Evolutionary conservation across 192 early-diverging fungal species (phyloP), one percentile per base, ranked within the genome.

Genomic region (Entomortierella chlamydospora): DNA sequence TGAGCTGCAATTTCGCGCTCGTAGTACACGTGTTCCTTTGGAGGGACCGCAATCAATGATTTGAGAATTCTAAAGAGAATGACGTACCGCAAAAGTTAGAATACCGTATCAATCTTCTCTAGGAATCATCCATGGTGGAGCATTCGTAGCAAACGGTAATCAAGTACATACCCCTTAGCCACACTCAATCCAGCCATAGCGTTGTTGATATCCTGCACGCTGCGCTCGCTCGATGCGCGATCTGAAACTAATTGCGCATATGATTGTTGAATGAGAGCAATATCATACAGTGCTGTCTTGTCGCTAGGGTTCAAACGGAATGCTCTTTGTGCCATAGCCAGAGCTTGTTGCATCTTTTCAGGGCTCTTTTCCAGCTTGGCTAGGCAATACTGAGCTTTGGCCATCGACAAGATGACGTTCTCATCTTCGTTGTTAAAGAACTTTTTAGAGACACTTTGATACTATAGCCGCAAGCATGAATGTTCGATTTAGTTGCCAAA

Each of bases 231-330:
- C 2, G 81, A 73, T 3, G 91, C 81, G 57, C 88, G 88, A 43
- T 96, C 94, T 41, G 92, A 90, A 52, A 94, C 87, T 15, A 95
- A 78, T 59, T 92, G 92, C 6, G 94, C 94, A 45, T 91, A 93
- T 3, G 91, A 87, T 64, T 96, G 95, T 76, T 95, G 92, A 28
- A 96, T 87, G 20, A 98, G 71, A 2, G 95, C 96, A 67, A 95
- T 81, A 61, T 94, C 90, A 52, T 88, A 91, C 15, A 90, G 78
- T 11, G 87, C 69, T 2, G 87, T 78, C 51, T 84, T 84, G 73
- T 93, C 89, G 13, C 82, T 88, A 0, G 89, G 88, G 22, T 82
- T 55, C 15, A 90, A 61, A 2, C 82, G 61, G 51, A 68, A 69
- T 10, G 89, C 88, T 41, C 60, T 74, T 60, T 91, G 66, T 2